Evolutionary conservation across 2,329 filamentous ascomycete species (phyloP).

Genomic region (Ceratocystis ficicola): DNA sequence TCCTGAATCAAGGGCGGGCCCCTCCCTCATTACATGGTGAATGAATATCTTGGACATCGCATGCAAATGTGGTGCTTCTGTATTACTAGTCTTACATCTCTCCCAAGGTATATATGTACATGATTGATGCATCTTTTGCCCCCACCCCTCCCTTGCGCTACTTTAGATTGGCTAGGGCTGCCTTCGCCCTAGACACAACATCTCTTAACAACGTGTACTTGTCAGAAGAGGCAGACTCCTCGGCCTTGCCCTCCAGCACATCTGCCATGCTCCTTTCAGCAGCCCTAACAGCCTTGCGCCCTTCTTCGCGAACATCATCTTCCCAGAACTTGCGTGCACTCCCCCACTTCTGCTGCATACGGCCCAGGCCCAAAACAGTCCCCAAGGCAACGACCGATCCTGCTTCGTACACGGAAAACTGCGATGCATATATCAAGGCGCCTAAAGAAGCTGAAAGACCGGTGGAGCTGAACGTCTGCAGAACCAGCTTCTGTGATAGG

Average conservation of each 20-base stretch:
- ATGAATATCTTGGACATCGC: background rate
- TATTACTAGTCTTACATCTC: constrained; percentile 12
- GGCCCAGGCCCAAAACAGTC: constrained; percentile 45
- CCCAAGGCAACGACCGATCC: constrained; percentile 51
- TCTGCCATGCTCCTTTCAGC: constrained; percentile 42
- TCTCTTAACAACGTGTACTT: background rate
- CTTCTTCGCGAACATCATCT: constrained; percentile 54
- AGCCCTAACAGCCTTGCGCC: constrained; percentile 48
- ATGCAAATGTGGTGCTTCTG: background rate
- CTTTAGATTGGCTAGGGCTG: constrained; percentile 31
- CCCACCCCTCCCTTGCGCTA: background rate
- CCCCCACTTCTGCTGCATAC: constrained; percentile 53
- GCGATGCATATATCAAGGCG: constrained; percentile 45
- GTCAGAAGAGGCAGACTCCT: constrained; percentile 17
- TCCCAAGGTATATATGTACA: constrained; percentile 8
- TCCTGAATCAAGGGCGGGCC: background rate
- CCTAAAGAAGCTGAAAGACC: constrained; percentile 46
- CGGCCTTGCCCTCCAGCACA: constrained; percentile 32
- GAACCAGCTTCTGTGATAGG: constrained; percentile 58
- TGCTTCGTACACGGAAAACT: constrained; percentile 47
- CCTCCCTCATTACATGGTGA: background rate
- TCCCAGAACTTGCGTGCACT: constrained; percentile 49
- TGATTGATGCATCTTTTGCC: background rate
- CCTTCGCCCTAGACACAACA: constrained; percentile 39
- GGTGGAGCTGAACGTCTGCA: constrained; percentile 64